phyloP scores from a whole-genome alignment of 768 basidiomycete species.

The Rhizopogon roseolus region DNA sequence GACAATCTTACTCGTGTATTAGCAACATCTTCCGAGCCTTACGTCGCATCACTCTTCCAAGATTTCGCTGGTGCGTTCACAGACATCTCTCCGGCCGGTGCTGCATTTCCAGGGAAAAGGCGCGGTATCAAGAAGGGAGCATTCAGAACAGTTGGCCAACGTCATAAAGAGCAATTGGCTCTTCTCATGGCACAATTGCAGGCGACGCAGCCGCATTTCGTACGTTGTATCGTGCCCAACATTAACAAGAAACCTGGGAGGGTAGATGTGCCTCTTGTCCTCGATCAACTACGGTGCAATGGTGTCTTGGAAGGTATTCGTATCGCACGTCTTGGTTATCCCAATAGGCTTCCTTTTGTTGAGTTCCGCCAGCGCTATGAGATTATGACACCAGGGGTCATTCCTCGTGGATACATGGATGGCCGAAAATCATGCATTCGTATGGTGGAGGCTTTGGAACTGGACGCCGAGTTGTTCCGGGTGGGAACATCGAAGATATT shows the following conservation, averaged over 20 bases:
- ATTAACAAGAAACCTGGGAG: slow-evolving; percentile 84
- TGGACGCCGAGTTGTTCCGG: slow-evolving; percentile 80
- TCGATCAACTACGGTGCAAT: slow-evolving; percentile 96
- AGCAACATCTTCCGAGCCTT: slow-evolving; percentile 75
- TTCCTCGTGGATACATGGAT: slow-evolving; percentile 96
- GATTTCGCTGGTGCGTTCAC: slow-evolving; percentile 59
- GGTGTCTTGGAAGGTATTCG: slow-evolving; percentile 99
- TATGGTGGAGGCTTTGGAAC: slow-evolving; percentile 85
- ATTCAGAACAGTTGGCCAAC: slow-evolving; percentile 91
- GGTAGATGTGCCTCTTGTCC: slow-evolving; percentile 89
- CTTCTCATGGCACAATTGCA: slow-evolving; percentile 89
- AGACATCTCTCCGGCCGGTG: slow-evolving; percentile 23
- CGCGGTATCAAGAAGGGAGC: slow-evolving; percentile 89
- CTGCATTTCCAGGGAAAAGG: slow-evolving; percentile 50
- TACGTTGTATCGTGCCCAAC: slow-evolving; percentile 97
- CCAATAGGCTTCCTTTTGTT: slow-evolving; percentile 93
- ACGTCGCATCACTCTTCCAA: slow-evolving; percentile 77
- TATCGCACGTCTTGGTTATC: slow-evolving; percentile 95
- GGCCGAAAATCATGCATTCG: slow-evolving; percentile 89
- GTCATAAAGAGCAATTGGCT: slow-evolving; percentile 92
- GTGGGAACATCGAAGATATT: slow-evolving; percentile 98
- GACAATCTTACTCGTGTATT: slow-evolving; percentile 91
- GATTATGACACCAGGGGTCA: slow-evolving; percentile 88
- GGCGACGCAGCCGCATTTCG: slow-evolving; percentile 96
- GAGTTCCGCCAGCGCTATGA: slow-evolving; percentile 98